These are phyloP conservation scores for Prunus mongolica DNA, from an alignment of 306 rosid genomes.

Conservation along the genomic window DNA sequence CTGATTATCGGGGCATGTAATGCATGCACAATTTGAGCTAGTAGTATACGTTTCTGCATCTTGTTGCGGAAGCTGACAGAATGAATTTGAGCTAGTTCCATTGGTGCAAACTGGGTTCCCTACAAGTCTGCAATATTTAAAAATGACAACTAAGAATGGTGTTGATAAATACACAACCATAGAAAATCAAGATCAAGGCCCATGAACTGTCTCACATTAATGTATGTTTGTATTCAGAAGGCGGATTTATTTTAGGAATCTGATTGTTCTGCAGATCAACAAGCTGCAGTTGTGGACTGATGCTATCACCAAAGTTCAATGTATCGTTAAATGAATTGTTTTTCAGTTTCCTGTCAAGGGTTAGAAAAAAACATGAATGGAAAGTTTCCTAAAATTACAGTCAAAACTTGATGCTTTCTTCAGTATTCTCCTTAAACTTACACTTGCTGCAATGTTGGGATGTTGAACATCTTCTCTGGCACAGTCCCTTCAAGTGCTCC, in stretches of 20 bases:
- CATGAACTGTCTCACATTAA: conserved; percentile 52
- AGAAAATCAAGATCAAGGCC: conserved; percentile 2
- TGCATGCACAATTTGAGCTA: conserved; percentile 50
- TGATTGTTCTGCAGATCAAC: conserved; percentile 80
- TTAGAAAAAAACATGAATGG: neutral
- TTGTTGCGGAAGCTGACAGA: conserved; percentile 55
- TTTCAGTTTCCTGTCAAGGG: conserved; percentile 59
- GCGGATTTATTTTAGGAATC: conserved; percentile 41
- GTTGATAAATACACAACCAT: conserved; percentile 2
- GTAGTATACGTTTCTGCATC: conserved; percentile 52
- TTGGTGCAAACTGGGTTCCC: conserved; percentile 80
- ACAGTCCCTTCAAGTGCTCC: no score
- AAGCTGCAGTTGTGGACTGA: conserved; percentile 58
- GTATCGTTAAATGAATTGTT: conserved; percentile 59
- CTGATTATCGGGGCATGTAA: conserved; percentile 54
- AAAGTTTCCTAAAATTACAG: neutral
- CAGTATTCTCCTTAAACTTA: conserved; percentile 37
- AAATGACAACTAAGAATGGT: conserved; percentile 15
- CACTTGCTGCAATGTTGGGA: conserved; percentile 82
- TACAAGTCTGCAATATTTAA: conserved; percentile 51
- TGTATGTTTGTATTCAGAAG: conserved; percentile 46
- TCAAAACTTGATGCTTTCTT: neutral
- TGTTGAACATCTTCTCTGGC: conserved; percentile 43
- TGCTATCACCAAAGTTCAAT: conserved; percentile 58
- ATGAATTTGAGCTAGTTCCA: neutral